Percentiles rank a stretch among this genome's conserved stretches.
Evolutionary conservation across 108 stramenopile genomes (phyloP).

Genomic region (Discostella stelligeroides): DNA sequence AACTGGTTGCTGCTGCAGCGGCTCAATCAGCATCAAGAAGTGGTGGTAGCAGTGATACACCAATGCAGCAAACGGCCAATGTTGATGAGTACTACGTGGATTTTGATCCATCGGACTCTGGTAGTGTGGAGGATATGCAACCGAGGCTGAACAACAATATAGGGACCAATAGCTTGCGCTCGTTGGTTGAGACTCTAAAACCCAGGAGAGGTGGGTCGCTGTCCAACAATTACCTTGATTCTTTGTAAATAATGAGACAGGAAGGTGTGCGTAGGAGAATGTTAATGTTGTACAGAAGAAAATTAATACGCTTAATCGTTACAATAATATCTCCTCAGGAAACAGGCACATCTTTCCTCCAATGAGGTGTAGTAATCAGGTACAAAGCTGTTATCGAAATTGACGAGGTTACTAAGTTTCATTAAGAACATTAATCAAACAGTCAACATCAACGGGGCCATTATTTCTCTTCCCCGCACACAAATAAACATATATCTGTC

Average conservation of each 20-base stretch:
- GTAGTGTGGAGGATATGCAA: background rate
- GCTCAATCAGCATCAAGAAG: too few relatives aligned
- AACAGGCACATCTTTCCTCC: too few relatives aligned
- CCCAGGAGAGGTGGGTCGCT: background rate
- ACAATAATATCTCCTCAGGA: too few relatives aligned
- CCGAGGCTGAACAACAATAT: background rate
- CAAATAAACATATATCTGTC: background rate
- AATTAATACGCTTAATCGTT: too few relatives aligned
- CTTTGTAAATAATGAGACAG: constrained; percentile 1
- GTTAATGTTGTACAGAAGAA: too few relatives aligned
- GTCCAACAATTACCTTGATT: constrained; percentile 6
- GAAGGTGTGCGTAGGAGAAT: too few relatives aligned
- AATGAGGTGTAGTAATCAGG: too few relatives aligned
- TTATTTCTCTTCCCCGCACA: background rate
- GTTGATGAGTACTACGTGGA: background rate
- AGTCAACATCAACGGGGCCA: background rate
- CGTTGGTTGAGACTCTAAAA: background rate
- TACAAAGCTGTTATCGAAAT: too few relatives aligned
- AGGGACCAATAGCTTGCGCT: constrained; percentile 4
- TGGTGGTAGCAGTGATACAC: too few relatives aligned
- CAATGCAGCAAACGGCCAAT: too few relatives aligned
- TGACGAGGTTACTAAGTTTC: too few relatives aligned
- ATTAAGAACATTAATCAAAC: background rate
- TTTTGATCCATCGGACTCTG: background rate
- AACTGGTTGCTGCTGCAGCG: too few relatives aligned